Percentiles rank a stretch among this genome's conserved stretches.
phyloP scores from a whole-genome alignment of 2,329 filamentous ascomycete species.

The Fusarium agapanthi region DNA sequence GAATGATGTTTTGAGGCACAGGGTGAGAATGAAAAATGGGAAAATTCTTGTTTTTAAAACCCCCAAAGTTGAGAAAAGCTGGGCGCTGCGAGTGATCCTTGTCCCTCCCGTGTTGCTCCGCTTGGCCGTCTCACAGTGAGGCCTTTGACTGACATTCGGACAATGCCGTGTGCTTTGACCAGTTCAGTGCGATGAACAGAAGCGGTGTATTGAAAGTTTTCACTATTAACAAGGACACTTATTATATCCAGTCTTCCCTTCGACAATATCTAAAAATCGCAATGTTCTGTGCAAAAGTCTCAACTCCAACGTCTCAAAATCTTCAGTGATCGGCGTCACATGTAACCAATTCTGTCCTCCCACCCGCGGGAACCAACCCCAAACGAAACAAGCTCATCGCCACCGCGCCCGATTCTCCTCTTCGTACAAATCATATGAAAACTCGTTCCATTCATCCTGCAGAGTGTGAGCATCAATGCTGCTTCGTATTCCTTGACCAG shows the following conservation, averaged over 20 bases:
- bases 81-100: conserved; percentile 14
- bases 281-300: background rate
- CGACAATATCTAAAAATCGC: background rate
- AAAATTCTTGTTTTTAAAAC: conserved; percentile 18
- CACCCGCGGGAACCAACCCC: background rate
- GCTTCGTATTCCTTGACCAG: conserved; percentile 45
- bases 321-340: conserved; percentile 9
- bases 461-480: conserved; percentile 39
- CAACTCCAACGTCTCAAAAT: background rate
- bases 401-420: conserved; percentile 33
- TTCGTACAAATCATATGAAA: conserved; percentile 45
- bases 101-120: conserved; percentile 19
- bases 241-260: background rate
- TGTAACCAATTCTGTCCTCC: conserved; percentile 6
- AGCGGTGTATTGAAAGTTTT: background rate
- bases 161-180: conserved; percentile 21
- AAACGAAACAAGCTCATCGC: conserved; percentile 1
- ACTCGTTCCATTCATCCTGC: conserved; percentile 43
- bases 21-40: background rate
- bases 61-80: conserved; percentile 12
- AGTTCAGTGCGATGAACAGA: background rate
- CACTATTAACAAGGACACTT: background rate
- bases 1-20: background rate
- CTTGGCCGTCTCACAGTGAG: conserved; percentile 14
- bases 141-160: conserved; percentile 8